Percentiles rank a stretch among this genome's conserved stretches.
Evolutionary conservation across 2,329 filamentous ascomycete species (phyloP).

Genomic region (Fusarium aywerte): DNA sequence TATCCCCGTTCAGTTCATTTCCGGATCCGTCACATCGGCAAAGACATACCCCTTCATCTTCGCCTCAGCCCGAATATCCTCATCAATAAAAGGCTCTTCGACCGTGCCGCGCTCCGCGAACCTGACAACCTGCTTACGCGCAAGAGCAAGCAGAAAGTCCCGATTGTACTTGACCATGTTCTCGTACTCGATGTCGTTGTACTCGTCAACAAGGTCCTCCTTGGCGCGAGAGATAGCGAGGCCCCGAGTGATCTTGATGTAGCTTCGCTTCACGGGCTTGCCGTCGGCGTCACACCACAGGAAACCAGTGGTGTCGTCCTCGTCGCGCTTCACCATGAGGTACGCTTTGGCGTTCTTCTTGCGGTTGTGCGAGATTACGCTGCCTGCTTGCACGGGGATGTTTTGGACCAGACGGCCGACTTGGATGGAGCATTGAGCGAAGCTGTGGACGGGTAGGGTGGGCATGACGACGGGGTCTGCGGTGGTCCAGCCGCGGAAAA

Average conservation of each 20-base stretch:
- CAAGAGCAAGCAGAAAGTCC: neutral
- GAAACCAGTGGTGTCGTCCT: neutral
- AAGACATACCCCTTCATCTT: neutral
- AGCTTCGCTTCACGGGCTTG: neutral
- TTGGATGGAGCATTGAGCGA: neutral
- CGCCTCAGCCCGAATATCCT: neutral
- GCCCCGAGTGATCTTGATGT: neutral
- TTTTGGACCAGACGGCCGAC: neutral
- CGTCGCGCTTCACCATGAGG: neutral
- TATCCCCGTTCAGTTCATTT: neutral
- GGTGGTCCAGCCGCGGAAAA: neutral
- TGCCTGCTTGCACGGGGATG: neutral
- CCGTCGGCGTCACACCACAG: slow-evolving; percentile 6
- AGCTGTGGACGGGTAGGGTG: accelerated
- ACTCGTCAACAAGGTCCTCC: neutral
- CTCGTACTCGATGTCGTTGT: neutral
- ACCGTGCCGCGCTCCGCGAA: neutral
- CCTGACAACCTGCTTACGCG: neutral
- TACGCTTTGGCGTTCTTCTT: slow-evolving; percentile 1
- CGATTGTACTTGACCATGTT: neutral
- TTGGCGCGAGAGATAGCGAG: neutral
- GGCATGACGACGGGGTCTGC: neutral
- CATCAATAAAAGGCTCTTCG: neutral
- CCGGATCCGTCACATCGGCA: neutral
- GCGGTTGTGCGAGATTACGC: neutral